Conservation (phyloP, 306 rosid genomes). For the Lablab purpureus region DNA sequence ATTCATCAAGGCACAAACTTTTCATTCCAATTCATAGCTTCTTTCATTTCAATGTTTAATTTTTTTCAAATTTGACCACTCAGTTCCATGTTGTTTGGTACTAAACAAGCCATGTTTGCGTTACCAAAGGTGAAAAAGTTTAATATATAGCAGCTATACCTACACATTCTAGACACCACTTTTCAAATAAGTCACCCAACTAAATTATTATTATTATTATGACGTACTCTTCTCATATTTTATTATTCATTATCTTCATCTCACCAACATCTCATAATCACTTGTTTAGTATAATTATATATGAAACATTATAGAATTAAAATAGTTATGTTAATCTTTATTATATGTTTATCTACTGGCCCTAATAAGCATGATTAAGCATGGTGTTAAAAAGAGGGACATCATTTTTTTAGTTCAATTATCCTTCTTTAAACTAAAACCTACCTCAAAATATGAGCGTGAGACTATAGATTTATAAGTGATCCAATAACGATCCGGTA, state of each 20-base stretch:
- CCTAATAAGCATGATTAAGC: not conserved
- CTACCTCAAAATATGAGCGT: too few species aligned
- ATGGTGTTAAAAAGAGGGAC: not conserved
- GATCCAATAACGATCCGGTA: too few species aligned
- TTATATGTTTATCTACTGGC: not conserved
- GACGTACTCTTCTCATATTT: not conserved
- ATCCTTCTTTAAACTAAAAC: not conserved
- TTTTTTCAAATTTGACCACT: conserved; percentile 1
- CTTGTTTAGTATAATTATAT: not conserved
- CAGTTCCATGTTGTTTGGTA: not conserved
- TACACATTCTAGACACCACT: not conserved
- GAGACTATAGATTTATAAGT: too few species aligned
- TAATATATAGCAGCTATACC: not conserved
- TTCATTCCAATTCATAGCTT: not conserved
- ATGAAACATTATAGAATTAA: not conserved
- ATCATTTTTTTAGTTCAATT: not conserved
- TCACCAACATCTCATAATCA: not conserved
- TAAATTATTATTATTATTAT: not conserved
- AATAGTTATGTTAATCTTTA: not conserved
- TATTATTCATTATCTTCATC: not conserved
- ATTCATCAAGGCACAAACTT: not conserved
- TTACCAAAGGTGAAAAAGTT: not conserved
- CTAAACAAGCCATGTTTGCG: not conserved
- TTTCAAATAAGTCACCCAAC: conserved; percentile 1
- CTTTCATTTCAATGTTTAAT: too few species aligned